These are phyloP conservation scores for Austroboletus novae-zelandiae DNA, from an alignment of 1,284 basidiomycete genomes.

Conservation along the genomic window DNA sequence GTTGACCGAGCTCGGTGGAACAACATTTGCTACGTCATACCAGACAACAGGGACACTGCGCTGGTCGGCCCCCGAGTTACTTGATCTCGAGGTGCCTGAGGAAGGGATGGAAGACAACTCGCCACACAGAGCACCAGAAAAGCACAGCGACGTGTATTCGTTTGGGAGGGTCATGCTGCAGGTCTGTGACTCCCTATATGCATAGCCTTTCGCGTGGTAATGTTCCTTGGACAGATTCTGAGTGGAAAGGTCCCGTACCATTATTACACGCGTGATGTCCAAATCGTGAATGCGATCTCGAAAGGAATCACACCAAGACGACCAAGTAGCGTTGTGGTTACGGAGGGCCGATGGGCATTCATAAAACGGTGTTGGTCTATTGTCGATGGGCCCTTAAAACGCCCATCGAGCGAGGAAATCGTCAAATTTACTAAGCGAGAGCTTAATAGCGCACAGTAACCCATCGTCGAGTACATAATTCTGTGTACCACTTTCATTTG, in stretches of 20 bases:
- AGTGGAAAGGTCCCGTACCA: conserved; percentile 16
- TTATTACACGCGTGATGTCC: conserved; percentile 9
- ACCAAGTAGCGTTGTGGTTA: conserved; percentile 6
- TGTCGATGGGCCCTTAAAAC: background rate
- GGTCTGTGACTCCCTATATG: background rate
- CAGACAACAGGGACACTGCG: conserved; percentile 14
- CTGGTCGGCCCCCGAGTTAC: conserved; percentile 19
- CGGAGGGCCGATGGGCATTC: background rate
- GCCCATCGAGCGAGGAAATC: conserved; percentile 11
- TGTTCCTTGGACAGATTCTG: conserved; percentile 2
- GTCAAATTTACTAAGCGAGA: conserved; percentile 6
- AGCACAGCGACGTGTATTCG: conserved; percentile 15
- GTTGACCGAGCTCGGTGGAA: conserved; percentile 16
- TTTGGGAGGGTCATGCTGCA: conserved; percentile 19
- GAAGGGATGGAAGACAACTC: conserved; percentile 1
- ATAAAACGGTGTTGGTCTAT: conserved; percentile 10
- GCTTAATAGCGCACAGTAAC: background rate
- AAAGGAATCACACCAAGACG: conserved; percentile 10
- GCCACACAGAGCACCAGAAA: background rate
- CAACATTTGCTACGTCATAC: conserved; percentile 11
- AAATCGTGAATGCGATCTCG: conserved; percentile 7
- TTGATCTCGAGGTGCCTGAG: conserved; percentile 8
- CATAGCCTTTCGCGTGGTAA: background rate
- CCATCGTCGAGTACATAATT: too few species aligned
- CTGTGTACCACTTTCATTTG: too few species aligned